Evolutionary conservation across 163 green algal species (phyloP).

Genomic region (Volvox carteri): DNA sequence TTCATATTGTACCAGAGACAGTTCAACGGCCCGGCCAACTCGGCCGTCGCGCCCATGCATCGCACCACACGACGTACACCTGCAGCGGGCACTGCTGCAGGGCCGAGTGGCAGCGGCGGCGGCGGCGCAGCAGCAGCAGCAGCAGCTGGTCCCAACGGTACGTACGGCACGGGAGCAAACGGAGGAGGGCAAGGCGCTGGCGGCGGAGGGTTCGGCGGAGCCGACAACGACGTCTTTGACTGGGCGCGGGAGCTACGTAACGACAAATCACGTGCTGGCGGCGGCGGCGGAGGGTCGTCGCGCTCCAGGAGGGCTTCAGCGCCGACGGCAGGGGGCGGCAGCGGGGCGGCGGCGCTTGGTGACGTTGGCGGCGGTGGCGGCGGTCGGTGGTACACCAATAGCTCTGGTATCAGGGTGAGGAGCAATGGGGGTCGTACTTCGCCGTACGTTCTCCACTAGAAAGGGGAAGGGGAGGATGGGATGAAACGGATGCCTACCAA

Average conservation of each 20-base stretch:
- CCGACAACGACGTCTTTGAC: slow-evolving; percentile 11
- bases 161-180: not conserved
- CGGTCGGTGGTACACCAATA: slow-evolving; percentile 34
- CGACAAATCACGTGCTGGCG: slow-evolving; percentile 10
- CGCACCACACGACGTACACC: not conserved
- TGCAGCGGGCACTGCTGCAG: not conserved
- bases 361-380: not conserved
- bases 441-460: too few species aligned
- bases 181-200: not conserved
- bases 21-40: slow-evolving; percentile 49
- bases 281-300: too few species aligned
- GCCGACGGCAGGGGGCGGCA: not conserved
- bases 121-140: not conserved
- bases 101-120: not conserved
- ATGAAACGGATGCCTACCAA: too few species aligned
- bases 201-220: not conserved
- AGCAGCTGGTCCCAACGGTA: not conserved
- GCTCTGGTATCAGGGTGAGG: not conserved
- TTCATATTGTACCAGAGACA: slow-evolving; percentile 51
- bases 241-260: slow-evolving; percentile 3
- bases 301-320: not conserved
- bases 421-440: not conserved
- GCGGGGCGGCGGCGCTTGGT: not conserved
- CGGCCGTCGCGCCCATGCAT: slow-evolving; percentile 42
- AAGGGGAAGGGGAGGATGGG: too few species aligned